These are phyloP conservation scores for Solanum infundibuliforme DNA, from an alignment of 257 asterid genomes.

Conservation along the genomic window DNA sequence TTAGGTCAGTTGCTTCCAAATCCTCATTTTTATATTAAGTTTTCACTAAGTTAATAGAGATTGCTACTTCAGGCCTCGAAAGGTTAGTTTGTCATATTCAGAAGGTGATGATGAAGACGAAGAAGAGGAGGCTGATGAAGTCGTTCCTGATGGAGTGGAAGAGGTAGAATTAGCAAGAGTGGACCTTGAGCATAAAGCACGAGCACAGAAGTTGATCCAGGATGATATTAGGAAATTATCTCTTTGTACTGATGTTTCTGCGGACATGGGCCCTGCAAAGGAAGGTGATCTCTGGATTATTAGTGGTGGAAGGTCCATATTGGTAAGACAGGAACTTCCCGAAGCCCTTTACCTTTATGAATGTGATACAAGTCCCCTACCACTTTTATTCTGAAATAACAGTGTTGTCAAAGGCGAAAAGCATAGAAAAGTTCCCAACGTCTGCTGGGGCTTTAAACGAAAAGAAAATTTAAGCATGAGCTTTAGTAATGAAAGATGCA, in stretches of 20 bases:
- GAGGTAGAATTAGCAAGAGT: conserved; percentile 96
- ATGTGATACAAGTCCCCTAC: not conserved
- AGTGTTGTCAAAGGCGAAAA: not conserved
- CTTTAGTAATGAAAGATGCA: not conserved
- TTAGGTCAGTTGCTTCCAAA: not conserved
- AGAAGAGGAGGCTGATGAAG: conserved; percentile 99
- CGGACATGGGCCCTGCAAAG: conserved; percentile 39
- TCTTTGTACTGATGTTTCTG: conserved; percentile 39
- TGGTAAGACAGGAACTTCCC: conserved; percentile 37
- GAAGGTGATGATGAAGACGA: conserved; percentile 80
- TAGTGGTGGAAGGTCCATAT: conserved; percentile 58
- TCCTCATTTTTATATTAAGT: conserved; percentile 3
- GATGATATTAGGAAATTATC: conserved; percentile 73
- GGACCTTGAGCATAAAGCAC: conserved; percentile 72
- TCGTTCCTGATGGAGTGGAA: conserved; percentile 99
- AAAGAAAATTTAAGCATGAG: not conserved
- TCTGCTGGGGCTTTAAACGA: not conserved
- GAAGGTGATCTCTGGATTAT: conserved; percentile 82
- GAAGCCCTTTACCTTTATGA: not conserved
- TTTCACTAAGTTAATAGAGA: not conserved
- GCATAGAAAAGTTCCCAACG: not conserved
- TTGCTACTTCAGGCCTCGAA: conserved; percentile 69
- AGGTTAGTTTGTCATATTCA: conserved; percentile 65
- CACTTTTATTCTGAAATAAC: not conserved
- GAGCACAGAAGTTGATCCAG: conserved; percentile 52